Evolutionary conservation across 176 grass and related monocot species (phyloP).

Genomic region (Avena sativa): DNA sequence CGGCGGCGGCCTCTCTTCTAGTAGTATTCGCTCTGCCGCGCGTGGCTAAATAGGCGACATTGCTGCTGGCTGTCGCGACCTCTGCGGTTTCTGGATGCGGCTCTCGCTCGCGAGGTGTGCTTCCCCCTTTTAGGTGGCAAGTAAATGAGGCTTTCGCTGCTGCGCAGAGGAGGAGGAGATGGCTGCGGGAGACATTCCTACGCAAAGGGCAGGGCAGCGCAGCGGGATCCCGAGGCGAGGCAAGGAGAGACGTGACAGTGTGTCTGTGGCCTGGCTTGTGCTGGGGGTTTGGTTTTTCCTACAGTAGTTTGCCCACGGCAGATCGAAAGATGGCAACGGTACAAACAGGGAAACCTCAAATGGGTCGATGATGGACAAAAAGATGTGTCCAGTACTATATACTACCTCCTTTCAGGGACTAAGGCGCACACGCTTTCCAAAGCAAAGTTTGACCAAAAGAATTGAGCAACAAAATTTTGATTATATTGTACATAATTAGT

Average conservation of each 20-base stretch:
- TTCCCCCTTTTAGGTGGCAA: constrained; percentile 39
- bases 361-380: too few species aligned
- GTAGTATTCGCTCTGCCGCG: neutral
- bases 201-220: neutral
- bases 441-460: too few species aligned
- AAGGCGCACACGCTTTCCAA: too few species aligned
- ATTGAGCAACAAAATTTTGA: too few species aligned
- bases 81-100: neutral
- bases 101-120: neutral
- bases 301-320: neutral
- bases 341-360: neutral
- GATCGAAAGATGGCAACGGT: constrained; percentile 1
- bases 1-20: too few species aligned
- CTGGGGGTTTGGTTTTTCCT: neutral
- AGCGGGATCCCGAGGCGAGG: neutral
- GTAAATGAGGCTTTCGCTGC: constrained; percentile 39
- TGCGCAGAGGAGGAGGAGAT: neutral
- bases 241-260: neutral
- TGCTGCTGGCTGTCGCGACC: neutral
- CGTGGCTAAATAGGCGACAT: neutral
- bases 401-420: too few species aligned
- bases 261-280: neutral
- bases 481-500: too few species aligned
- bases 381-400: too few species aligned
- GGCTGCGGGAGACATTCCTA: constrained; percentile 47